Base-by-base conservation (phyloP, 2,329 filamentous ascomycete species). In the Pyricularia grisea region DNA sequence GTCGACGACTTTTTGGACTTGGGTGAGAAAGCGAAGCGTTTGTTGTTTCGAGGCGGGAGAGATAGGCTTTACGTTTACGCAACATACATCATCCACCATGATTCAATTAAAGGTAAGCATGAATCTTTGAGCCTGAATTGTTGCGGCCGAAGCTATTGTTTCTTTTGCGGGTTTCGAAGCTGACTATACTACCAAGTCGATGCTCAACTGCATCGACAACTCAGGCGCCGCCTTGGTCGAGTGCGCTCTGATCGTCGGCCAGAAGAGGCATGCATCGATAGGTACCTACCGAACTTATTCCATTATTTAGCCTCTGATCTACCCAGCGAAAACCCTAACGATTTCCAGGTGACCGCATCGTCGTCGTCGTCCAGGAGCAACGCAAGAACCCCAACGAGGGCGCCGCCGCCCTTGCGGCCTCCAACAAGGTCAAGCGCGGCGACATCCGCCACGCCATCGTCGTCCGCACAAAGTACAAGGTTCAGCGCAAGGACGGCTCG, bases 121-220 rank as follows among this genome's bases (percentile, higher is more conserved):
- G 5, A 25, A 20, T 60, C 50, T n/a, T n/a, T 58, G 55, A 30
- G 6, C 20, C 28, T n/a, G 3, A 6, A 2, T 20, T 63, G 25
- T 20, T 30, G 58, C 10, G 23, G 20, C 20, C 14, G 9, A 20
- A 3, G 30, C 12, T 2, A 23, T 20, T 66, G 27, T 20, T n/a
- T 11, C 3, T 42, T 67, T 20, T 11, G 11, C 11, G 4, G 1
- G 20, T 42, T 27, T n/a, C 9, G 7, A 28, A 31, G 63, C 70
- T 27, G 14, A 10, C 55, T 12, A 27, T 23, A 25, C 23, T 20
- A 55, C 4, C 0, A 74, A 97, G 95, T 92, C 94, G 78, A 93
- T 99, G 88, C 88, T 99, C 76, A 97, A 95, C 83, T 98, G 95
- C 90, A 98, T 99, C 88, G 95, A 99, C 90, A 99, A 97, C 85